Conservation (phyloP, 257 asterid species). For the Sherardia arvensis region DNA sequence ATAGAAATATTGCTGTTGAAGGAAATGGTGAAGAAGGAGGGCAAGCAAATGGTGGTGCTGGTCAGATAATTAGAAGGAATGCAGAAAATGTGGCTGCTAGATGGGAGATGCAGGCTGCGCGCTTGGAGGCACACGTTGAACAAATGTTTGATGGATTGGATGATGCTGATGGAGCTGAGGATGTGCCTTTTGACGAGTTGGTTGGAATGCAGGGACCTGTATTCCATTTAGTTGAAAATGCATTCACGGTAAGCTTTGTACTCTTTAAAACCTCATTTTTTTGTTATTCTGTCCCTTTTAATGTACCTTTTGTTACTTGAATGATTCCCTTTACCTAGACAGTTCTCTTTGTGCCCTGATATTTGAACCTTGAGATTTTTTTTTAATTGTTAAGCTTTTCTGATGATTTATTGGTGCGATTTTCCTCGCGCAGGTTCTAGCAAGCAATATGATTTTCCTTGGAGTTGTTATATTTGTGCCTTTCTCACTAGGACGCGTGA, state of each 20-base stretch:
- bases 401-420: slow-evolving; percentile 5
- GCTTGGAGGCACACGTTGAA: slow-evolving; percentile 95
- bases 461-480: slow-evolving; percentile 87
- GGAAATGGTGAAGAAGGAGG: slow-evolving; percentile 88
- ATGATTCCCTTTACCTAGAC: too few species aligned
- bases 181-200: slow-evolving; percentile 95
- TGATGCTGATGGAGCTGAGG: slow-evolving; percentile 99
- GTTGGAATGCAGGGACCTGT: slow-evolving; percentile 99
- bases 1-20: slow-evolving; percentile 61
- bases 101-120: slow-evolving; percentile 98
- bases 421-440: slow-evolving; percentile 72
- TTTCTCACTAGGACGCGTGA: slow-evolving; percentile 74
- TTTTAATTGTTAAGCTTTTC: neutral
- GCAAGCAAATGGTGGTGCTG: slow-evolving; percentile 89
- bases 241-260: slow-evolving; percentile 71
- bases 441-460: slow-evolving; percentile 95
- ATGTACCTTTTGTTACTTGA: neutral
- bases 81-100: slow-evolving; percentile 96
- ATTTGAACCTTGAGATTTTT: neutral
- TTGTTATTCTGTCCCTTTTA: neutral
- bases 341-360: neutral
- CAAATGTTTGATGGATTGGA: slow-evolving; percentile 99
- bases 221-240: slow-evolving; percentile 94
- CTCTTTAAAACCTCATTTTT: neutral
- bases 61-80: slow-evolving; percentile 78